Evolutionary conservation across 257 asterid species (phyloP).

Genomic region (Primulina eburnea): DNA sequence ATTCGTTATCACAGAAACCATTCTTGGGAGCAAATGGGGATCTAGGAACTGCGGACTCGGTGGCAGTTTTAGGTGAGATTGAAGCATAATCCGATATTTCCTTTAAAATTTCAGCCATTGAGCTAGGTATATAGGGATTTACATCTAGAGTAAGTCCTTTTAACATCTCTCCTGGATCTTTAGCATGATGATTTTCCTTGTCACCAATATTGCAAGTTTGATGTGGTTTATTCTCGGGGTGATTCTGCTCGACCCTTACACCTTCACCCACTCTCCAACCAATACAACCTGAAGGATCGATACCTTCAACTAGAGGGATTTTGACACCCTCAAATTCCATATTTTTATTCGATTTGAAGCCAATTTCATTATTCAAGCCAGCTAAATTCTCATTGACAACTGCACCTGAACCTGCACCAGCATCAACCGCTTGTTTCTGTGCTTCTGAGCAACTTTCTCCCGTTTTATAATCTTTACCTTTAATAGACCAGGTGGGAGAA

Average conservation of each 20-base stretch:
- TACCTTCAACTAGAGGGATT: constrained; percentile 26
- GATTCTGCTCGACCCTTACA: constrained; percentile 22
- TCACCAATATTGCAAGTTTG: constrained; percentile 20
- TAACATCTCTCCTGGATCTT: constrained; percentile 19
- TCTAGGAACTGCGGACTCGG: constrained; percentile 29
- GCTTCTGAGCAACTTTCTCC: constrained; percentile 31
- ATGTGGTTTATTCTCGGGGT: constrained; percentile 20
- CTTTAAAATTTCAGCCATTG: constrained; percentile 23
- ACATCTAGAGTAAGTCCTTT: constrained; percentile 10
- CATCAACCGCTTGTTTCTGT: constrained; percentile 33
- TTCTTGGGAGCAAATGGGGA: constrained; percentile 45
- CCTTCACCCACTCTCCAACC: constrained; percentile 21
- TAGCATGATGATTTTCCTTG: constrained; percentile 32
- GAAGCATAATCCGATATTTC: constrained; percentile 19
- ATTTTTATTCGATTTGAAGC: constrained; percentile 8
- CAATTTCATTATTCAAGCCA: constrained; percentile 19
- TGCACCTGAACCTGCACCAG: constrained; percentile 14
- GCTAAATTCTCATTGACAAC: constrained; percentile 18
- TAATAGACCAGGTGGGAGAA: constrained; percentile 35
- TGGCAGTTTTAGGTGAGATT: constrained; percentile 16
- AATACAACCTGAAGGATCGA: constrained; percentile 17
- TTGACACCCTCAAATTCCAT: constrained; percentile 22
- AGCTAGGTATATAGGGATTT: constrained; percentile 20
- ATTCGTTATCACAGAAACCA: constrained; percentile 19
- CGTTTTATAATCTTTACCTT: constrained; percentile 26